phyloP scores from a whole-genome alignment of 2,329 filamentous ascomycete genomes.

The Pseudovirgaria hyperparasitica region DNA sequence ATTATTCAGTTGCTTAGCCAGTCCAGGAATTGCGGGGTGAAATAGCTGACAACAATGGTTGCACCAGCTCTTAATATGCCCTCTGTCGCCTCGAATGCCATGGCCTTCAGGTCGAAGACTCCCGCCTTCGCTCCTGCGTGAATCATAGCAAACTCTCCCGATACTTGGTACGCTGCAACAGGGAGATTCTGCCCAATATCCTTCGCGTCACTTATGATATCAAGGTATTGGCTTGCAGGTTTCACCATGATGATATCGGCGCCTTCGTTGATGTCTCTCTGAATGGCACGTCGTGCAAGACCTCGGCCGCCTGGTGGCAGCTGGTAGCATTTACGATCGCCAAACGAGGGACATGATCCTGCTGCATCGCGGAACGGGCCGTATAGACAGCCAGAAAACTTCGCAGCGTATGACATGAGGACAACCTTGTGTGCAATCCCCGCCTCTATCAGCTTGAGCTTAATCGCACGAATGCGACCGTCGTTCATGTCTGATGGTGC shows the following conservation, averaged over 20 bases:
- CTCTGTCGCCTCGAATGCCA: conserved; percentile 91
- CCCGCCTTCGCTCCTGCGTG: conserved; percentile 90
- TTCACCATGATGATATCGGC: conserved; percentile 99
- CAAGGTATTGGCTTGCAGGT: conserved; percentile 86
- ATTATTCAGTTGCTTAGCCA: conserved; percentile 38
- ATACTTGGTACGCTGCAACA: conserved; percentile 92
- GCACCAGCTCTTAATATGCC: conserved; percentile 88
- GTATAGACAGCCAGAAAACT: conserved; percentile 93
- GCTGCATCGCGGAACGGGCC: conserved; percentile 95
- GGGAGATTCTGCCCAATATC: conserved; percentile 85
- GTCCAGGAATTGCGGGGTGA: conserved; percentile 65
- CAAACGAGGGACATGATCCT: conserved; percentile 80
- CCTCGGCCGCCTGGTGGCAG: conserved; percentile 85
- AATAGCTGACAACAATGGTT: conserved; percentile 88
- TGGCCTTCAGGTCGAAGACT: conserved; percentile 86
- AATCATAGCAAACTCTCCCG: conserved; percentile 96
- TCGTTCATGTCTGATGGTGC: conserved; percentile 99
- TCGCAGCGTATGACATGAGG: conserved; percentile 96
- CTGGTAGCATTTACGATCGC: conserved; percentile 94
- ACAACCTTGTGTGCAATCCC: conserved; percentile 84
- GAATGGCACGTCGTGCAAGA: conserved; percentile 79
- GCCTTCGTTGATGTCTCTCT: conserved; percentile 81
- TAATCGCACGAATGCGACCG: conserved; percentile 91
- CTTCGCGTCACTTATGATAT: conserved; percentile 96
- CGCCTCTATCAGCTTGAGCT: conserved; percentile 91